phyloP scores from a whole-genome alignment of 129 eudicot genomes.

The Artemisia annua region DNA sequence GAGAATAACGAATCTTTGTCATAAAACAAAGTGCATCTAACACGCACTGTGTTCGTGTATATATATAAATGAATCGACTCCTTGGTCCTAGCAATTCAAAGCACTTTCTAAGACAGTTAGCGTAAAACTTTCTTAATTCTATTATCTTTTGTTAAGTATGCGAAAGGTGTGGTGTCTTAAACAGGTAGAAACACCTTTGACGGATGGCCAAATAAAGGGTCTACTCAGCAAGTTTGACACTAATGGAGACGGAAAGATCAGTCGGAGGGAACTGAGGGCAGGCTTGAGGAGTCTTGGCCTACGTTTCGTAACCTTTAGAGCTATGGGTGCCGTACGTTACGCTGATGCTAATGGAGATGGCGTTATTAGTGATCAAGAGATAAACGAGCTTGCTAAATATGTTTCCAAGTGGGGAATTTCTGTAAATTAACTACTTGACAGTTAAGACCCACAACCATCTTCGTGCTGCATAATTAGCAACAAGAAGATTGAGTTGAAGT shows the following conservation, averaged over 20 bases:
- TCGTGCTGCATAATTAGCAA: constrained; percentile 1
- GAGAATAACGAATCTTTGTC: too few species aligned
- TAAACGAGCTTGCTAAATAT: constrained; percentile 31
- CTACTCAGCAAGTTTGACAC: constrained; percentile 31
- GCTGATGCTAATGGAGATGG: constrained; percentile 50
- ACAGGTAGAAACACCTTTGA: constrained; percentile 19
- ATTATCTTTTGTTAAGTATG: constrained; percentile 8
- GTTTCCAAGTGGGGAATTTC: constrained; percentile 34
- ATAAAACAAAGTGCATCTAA: background rate
- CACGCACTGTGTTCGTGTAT: background rate
- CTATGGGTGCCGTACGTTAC: constrained; percentile 30
- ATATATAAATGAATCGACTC: background rate
- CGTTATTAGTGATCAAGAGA: constrained; percentile 37
- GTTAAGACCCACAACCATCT: constrained; percentile 17
- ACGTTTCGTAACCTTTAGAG: constrained; percentile 33
- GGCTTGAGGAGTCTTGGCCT: constrained; percentile 39
- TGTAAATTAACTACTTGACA: constrained; percentile 6
- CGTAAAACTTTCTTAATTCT: background rate
- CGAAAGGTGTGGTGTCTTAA: background rate
- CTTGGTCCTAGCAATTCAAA: background rate
- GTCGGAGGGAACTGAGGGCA: constrained; percentile 36
- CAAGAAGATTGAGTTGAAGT: constrained; percentile 27
- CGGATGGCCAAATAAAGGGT: constrained; percentile 33
- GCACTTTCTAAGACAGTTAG: constrained; percentile 1
- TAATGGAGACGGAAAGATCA: constrained; percentile 43